Evolutionary conservation across 1,284 basidiomycete genomes (phyloP).

Genomic region (Melampsora occidentalis): DNA sequence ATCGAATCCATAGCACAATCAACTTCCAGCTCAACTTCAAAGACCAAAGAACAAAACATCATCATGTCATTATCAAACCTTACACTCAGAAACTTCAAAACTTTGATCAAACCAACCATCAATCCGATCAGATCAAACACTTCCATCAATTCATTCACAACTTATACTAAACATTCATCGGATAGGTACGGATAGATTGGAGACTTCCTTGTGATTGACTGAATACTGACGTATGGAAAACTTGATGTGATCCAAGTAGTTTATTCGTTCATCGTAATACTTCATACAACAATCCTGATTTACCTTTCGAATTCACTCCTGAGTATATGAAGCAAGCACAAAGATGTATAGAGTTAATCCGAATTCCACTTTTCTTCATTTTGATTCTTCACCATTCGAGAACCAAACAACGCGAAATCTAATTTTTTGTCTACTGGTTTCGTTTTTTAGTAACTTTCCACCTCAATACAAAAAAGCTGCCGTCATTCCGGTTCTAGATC

Average conservation of each 20-base stretch:
- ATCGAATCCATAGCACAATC: too few relatives aligned
- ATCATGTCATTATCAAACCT: too few relatives aligned
- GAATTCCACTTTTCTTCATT: not conserved
- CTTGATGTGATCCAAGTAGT: not conserved
- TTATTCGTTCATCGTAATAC: slow-evolving; percentile 43
- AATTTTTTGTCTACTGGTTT: slow-evolving; percentile 58
- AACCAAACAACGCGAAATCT: not conserved
- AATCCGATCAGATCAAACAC: too few relatives aligned
- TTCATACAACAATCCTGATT: slow-evolving; percentile 52
- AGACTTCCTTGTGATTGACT: too few relatives aligned
- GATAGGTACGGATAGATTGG: too few relatives aligned
- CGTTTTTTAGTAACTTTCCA: slow-evolving; percentile 82
- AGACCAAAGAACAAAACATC: too few relatives aligned
- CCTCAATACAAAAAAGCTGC: slow-evolving; percentile 94
- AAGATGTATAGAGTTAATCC: slow-evolving; percentile 50
- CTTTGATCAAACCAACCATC: too few relatives aligned
- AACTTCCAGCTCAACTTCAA: too few relatives aligned
- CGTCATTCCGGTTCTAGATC: slow-evolving; percentile 91
- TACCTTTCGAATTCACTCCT: slow-evolving; percentile 80
- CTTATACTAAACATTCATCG: too few relatives aligned
- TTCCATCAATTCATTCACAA: too few relatives aligned
- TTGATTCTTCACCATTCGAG: not conserved
- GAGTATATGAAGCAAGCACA: slow-evolving; percentile 80
- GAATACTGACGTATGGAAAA: too few relatives aligned
- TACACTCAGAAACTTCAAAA: too few relatives aligned